Evolutionary conservation across 2,329 filamentous ascomycete species (phyloP), one percentile per base, ranked within the genome.

Genomic region (Colletotrichum godetiae): DNA sequence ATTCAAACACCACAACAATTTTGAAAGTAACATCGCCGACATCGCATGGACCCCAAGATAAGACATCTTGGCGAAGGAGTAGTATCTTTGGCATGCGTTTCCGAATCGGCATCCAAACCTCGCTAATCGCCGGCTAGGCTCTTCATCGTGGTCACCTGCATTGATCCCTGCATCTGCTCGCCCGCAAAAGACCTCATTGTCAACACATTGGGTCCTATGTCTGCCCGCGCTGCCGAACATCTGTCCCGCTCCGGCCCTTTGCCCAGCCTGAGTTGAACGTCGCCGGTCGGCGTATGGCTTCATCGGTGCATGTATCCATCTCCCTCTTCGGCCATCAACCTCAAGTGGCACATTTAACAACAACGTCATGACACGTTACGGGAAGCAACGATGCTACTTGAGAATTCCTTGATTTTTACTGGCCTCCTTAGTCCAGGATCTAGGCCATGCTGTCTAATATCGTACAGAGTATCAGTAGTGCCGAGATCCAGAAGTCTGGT

Each of bases 361-460:
- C 6, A 42, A 4, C 19, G 6, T 11, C 19, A n/a, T n/a, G 19
- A 5, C 42, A 8, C 19, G 7, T 8, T 19, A n/a, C 19, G 7
- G 10, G 42, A 49, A 3, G 8, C 42, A 49, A 49, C 19, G 15
- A 35, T 57, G 59, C 59, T 68, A 53, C 6, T 42, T 63, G 49
- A 24, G 22, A 37, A 55, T 59, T 42, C 37, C 59, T 55, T 68
- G 29, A 67, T 46, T 61, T 67, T 15, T 59, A 53, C 42, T 57
- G 19, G 53, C 22, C 49, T 63, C 53, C 69, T 12, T 53, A 67
- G 55, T 27, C 52, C 65, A 49, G 59, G 22, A 29, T 22, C 37
- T 53, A 37, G 56, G 19, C 19, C 42, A 55, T 59, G 27, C 42
- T 59, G 31, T 72, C 65, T 68, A 68, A 42, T 68, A 68, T 72